Percentiles rank a stretch among this genome's conserved stretches.
These are phyloP conservation scores for Sarocladium strictum DNA, from an alignment of 2,329 filamentous ascomycete species.

Conservation along the genomic window DNA sequence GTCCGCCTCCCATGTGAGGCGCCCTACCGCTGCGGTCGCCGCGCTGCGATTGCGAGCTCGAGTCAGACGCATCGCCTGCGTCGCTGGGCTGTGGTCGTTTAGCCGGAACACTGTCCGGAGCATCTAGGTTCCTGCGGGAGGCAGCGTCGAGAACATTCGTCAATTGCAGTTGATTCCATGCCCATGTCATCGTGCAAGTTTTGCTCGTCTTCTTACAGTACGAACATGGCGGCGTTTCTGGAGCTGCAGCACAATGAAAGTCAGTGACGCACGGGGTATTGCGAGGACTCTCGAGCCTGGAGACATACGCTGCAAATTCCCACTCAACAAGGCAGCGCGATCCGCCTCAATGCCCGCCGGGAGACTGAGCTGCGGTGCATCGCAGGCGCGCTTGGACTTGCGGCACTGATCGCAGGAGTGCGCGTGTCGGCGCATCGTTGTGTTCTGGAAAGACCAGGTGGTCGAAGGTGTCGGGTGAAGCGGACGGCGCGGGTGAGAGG, in stretches of 20 bases:
- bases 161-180: constrained; percentile 11
- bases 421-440: constrained; percentile 7
- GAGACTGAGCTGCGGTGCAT: constrained; percentile 16
- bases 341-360: constrained; percentile 3
- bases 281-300: background rate
- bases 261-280: background rate
- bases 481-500: background rate
- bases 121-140: background rate
- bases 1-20: background rate
- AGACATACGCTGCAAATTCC: constrained; percentile 4
- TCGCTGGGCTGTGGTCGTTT: background rate
- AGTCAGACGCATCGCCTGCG: background rate
- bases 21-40: constrained; percentile 3
- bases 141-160: constrained; percentile 1
- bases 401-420: constrained; percentile 20
- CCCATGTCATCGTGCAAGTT: constrained; percentile 17
- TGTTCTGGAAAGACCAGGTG: background rate
- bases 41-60: background rate
- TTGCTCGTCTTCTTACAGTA: constrained; percentile 18
- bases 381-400: constrained; percentile 20
- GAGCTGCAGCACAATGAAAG: background rate
- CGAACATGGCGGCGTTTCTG: constrained; percentile 14
- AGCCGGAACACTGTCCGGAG: background rate
- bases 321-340: background rate
- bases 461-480: background rate